Evolutionary conservation across 257 asterid genomes (phyloP).

Genomic region (Coffea eugenioides): DNA sequence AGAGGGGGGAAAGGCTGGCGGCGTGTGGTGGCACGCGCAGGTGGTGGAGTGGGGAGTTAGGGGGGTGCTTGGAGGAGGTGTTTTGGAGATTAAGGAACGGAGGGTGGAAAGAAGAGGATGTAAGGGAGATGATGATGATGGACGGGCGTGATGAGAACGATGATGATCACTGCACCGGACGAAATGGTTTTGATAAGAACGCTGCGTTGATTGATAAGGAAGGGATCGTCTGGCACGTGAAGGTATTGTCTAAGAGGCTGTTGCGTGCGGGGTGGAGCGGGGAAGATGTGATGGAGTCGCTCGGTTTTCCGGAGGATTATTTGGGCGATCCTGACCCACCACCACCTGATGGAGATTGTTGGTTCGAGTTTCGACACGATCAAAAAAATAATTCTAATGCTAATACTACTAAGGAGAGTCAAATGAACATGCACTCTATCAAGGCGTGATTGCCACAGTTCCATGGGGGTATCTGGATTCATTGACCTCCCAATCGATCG

Average conservation of each 20-base stretch:
- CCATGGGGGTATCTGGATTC: not conserved
- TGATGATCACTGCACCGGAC: not conserved
- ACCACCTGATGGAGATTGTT: constrained; percentile 33
- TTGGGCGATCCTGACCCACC: not conserved
- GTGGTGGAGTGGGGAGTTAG: constrained; percentile 70
- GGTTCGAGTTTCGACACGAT: constrained; percentile 37
- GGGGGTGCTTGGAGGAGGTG: constrained; percentile 58
- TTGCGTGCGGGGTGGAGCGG: constrained; percentile 84
- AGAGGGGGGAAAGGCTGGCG: constrained; percentile 19
- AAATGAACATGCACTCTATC: not conserved
- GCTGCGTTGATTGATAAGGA: constrained; percentile 14
- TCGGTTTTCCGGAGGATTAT: constrained; percentile 39
- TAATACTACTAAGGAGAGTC: not conserved
- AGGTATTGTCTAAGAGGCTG: constrained; percentile 41
- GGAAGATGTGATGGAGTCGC: constrained; percentile 73
- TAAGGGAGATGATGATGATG: constrained; percentile 88
- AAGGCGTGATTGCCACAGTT: not conserved
- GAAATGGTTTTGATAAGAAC: not conserved
- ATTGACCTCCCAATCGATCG: not conserved
- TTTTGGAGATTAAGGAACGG: constrained; percentile 59
- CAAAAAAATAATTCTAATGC: not conserved
- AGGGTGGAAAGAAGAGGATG: constrained; percentile 93
- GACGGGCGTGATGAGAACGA: constrained; percentile 36
- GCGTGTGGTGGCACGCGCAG: constrained; percentile 25
- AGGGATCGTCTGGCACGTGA: constrained; percentile 43